A percentile compares a stretch with the other conserved stretches of the same genome.
phyloP scores from a whole-genome alignment of 768 basidiomycete genomes.

The Boletus bicolor region DNA sequence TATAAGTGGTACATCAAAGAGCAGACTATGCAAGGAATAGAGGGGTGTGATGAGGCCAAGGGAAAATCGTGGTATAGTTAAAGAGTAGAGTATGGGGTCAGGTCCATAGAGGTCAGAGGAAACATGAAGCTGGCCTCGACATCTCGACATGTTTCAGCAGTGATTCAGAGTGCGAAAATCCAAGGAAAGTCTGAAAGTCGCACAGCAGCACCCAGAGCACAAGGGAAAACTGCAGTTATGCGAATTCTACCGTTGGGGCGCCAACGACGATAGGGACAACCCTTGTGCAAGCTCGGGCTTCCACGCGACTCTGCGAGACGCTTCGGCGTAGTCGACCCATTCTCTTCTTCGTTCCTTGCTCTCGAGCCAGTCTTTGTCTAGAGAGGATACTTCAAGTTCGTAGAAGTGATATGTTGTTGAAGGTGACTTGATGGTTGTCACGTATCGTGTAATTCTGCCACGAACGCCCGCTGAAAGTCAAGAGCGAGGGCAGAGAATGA shows the following conservation, averaged over 20 bases:
- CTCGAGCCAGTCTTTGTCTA: constrained; percentile 83
- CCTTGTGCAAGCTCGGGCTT: constrained; percentile 82
- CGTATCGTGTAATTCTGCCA: constrained; percentile 81
- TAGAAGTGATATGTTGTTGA: constrained; percentile 87
- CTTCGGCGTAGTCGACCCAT: constrained; percentile 88
- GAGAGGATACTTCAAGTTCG: constrained; percentile 75
- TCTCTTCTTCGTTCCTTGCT: constrained; percentile 74
- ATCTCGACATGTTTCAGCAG: constrained; percentile 14
- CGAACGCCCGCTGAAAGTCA: constrained; percentile 72
- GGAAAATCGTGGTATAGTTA: constrained; percentile 29
- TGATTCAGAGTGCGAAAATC: constrained; percentile 10
- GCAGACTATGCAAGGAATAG: constrained; percentile 30
- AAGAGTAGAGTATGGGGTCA: constrained; percentile 28
- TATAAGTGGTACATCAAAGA: constrained; percentile 30
- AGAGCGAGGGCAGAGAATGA: constrained; percentile 34
- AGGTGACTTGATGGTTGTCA: constrained; percentile 75
- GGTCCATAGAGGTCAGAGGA: constrained; percentile 22
- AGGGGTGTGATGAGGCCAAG: constrained; percentile 14
- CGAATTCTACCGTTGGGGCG: constrained; percentile 46
- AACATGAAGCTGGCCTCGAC: constrained; percentile 17
- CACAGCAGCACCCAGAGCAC: constrained; percentile 10
- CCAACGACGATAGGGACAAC: constrained; percentile 67
- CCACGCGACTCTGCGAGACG: constrained; percentile 71
- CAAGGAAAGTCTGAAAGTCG: constrained; percentile 10
- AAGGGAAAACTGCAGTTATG: neutral